Base-by-base conservation (phyloP, 75 land plant species). In the Azolla pinnata region DNA sequence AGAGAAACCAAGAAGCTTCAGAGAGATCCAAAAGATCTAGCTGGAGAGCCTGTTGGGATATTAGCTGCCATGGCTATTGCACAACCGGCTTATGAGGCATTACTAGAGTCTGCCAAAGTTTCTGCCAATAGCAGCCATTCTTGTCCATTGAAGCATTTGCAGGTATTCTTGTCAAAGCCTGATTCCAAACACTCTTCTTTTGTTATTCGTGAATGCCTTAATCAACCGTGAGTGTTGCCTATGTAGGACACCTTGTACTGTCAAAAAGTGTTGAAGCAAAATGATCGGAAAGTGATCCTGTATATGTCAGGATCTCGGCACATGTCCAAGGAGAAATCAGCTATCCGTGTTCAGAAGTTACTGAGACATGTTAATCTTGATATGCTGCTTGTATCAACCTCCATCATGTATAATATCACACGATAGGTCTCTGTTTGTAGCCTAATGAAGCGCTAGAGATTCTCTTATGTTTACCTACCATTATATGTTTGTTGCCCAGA, bases 21-120 rank as follows among this genome's bases (percentile, higher is more conserved):
- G 20, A 47, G 49, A 19, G 56, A 31, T 35, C 60, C 58, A 52
- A 10, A 40, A 7, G 42, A 50, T 34, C 63, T 62, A 54, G 72
- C 93, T 56, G 97, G 96, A 18, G 99, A 95, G 26, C 88, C 99
- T 59, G 99, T 95, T 60, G 99, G 99, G 20, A 78, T 86, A 0
- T 72, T 89, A 49, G 99, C 99, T 51, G 96, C 96, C 7, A 95
- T 96, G 19, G 96, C 99, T 16, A 52, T 95, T 59, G 73, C 90
- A 53, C 86, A 89, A 60, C 99, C 99, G 64, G 85, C 88, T 29
- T 95, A 95, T 59, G 82, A 89, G 54, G 75, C 84, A 4, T 83
- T 91, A 51, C 75, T 87, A 51, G 88, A 91, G 68, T 81, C 88
- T n/a, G 29, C 70, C 83, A 5, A 40, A 48, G 23, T 33, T 29